These are phyloP conservation scores for Aeschynomene evenia DNA, from an alignment of 306 rosid genomes.

Conservation along the genomic window DNA sequence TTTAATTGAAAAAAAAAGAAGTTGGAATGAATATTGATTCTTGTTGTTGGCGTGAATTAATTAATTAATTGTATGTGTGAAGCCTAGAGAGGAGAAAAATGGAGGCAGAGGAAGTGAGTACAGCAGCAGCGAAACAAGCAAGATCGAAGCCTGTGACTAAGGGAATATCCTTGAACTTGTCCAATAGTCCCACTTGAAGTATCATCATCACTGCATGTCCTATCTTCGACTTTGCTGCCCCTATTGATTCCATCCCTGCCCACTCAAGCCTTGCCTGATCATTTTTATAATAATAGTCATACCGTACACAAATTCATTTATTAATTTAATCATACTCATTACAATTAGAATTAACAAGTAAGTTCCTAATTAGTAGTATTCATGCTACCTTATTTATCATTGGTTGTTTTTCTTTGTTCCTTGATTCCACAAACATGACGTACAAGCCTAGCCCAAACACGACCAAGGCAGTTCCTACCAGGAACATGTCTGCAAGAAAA, in stretches of 20 bases:
- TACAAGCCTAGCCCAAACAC: constrained; percentile 43
- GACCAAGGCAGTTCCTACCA: constrained; percentile 46
- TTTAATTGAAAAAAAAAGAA: too few species aligned
- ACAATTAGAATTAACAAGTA: too few species aligned
- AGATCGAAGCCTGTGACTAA: constrained; percentile 46
- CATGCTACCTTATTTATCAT: constrained; percentile 10
- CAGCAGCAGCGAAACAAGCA: constrained; percentile 48
- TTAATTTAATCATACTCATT: background rate
- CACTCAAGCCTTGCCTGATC: constrained; percentile 34
- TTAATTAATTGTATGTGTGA: background rate
- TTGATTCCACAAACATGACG: constrained; percentile 42
- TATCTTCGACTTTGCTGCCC: constrained; percentile 36
- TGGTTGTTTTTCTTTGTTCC: background rate
- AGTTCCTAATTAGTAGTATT: background rate
- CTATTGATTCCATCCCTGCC: constrained; percentile 43
- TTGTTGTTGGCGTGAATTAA: background rate
- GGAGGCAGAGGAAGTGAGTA: constrained; percentile 44
- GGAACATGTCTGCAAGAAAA: constrained; percentile 42
- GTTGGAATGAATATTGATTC: background rate
- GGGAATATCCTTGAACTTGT: constrained; percentile 44
- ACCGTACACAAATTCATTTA: background rate
- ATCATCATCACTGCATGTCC: constrained; percentile 54
- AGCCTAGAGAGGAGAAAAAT: constrained; percentile 47
- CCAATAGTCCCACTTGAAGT: constrained; percentile 46
- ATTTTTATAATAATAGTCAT: too few species aligned